Conservation (phyloP, 2,329 filamentous ascomycete species). For the Ustulina deusta region DNA sequence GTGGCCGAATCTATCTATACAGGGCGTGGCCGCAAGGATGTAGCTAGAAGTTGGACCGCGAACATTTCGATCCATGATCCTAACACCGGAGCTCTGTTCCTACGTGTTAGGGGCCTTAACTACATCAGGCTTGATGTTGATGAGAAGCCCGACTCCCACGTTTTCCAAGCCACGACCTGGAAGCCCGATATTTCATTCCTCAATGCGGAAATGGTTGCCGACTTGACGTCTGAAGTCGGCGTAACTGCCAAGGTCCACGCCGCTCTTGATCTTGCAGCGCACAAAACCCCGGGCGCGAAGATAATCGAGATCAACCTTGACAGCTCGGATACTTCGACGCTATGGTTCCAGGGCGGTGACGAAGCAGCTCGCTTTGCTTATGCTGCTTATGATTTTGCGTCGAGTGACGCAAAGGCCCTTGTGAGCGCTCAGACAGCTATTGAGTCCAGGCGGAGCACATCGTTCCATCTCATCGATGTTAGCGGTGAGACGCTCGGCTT, state of each 20-base stretch:
- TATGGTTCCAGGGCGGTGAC: constrained; percentile 45
- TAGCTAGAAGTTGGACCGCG: constrained; percentile 30
- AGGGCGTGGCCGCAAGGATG: constrained; percentile 37
- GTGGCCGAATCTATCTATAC: constrained; percentile 12
- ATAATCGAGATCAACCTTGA: constrained; percentile 52
- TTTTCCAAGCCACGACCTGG: constrained; percentile 39
- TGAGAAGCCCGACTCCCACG: constrained; percentile 43
- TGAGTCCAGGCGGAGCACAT: constrained; percentile 9
- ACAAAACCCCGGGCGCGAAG: constrained; percentile 51
- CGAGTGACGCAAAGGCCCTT: constrained; percentile 18
- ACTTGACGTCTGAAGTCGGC: too few species aligned
- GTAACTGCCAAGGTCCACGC: constrained; percentile 27
- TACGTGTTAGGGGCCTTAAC: constrained; percentile 42
- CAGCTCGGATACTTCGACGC: constrained; percentile 39
- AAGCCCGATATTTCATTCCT: constrained; percentile 46
- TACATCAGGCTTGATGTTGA: constrained; percentile 42
- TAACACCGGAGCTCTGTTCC: constrained; percentile 37
- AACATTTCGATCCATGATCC: constrained; percentile 37
- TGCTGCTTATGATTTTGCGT: constrained; percentile 28
- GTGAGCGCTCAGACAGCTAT: constrained; percentile 21
- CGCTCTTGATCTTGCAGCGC: constrained; percentile 52
- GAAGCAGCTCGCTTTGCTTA: constrained; percentile 19
- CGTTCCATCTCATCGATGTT: constrained; percentile 20
- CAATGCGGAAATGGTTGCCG: too few species aligned
- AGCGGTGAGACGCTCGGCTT: constrained; percentile 8